Evolutionary conservation across 495 filamentous ascomycete genomes (phyloP), one percentile per base, ranked within the genome.

Genomic region (Bombardia bombarda): DNA sequence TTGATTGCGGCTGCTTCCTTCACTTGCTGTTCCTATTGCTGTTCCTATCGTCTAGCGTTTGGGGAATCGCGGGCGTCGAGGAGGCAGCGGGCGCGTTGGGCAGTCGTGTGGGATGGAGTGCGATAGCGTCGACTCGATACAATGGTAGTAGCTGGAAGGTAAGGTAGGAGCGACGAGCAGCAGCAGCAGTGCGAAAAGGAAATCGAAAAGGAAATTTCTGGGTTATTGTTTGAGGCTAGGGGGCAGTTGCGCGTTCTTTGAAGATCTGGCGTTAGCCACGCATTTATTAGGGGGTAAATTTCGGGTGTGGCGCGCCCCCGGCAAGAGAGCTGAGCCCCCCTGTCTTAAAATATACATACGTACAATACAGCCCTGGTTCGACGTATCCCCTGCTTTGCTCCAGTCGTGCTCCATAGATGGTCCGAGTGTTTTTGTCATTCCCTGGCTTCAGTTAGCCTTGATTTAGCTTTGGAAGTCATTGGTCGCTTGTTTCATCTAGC

Each of bases 261-360:
- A 34, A 43, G 40, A 49, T 49, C 46, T 49, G 46, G 39, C 40
- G 40, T 49, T 33, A 30, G 38, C 38, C 17, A 30, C 16, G 22
- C 7, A 30, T 16, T 31, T 26, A 18, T 26, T 8, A 20, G 28
- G 46, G 31, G 46, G 46, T 26, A 31, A 40, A 43, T 44, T 44
- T 36, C 20, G 36, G 45, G 34, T 39, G 46, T 43, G 46, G 46
- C 46, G 14, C n/a, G n/a, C n/a, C n/a, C n/a, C n/a, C n/a, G n/a
- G n/a, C n/a, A n/a, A n/a, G n/a, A n/a, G n/a, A n/a, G n/a, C n/a
- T n/a, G n/a, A n/a, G n/a, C n/a, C n/a, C n/a, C n/a, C n/a, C n/a
- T n/a, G n/a, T n/a, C n/a, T n/a, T n/a, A n/a, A n/a, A n/a, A n/a
- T n/a, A n/a, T n/a, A n/a, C n/a, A n/a, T n/a, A n/a, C n/a, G n/a